Evolutionary conservation across 306 rosid genomes (phyloP), one percentile per base, ranked within the genome.

Genomic region (Fragaria vesca): DNA sequence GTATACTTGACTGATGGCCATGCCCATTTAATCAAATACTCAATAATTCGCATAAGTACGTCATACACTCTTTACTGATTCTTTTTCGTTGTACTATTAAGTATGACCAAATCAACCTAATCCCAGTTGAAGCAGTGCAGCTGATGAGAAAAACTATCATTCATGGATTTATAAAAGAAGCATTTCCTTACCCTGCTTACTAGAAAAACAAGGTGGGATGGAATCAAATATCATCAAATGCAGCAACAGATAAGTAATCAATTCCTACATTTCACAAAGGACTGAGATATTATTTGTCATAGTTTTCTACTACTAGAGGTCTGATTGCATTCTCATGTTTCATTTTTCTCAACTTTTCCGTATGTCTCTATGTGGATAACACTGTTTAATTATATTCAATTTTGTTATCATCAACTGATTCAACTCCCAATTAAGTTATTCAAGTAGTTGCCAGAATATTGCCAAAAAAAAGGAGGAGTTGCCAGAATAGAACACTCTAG

Each of bases 231-330:
- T 88, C 87, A 74, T 76, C 88, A 61, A 20, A 82, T 60, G 91
- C 91, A 81, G 91, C 89, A 85, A 71, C 91, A 2, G 89, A 88
- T 40, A 88, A 74, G 85, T 88, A 88, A 83, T 88, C 91, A 62
- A 85, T 73, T 62, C 91, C 89, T 88, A 68, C 63, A 84, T 62
- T 79, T 26, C 43, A 74, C 1, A 38, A 24, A 7, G 60, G 38
- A 26, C 21, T 32, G 2, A 2, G 34, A 32, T 32, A 32, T 32
- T 32, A 32, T 32, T 32, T 32, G 34, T 32, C 34, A 32, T 32
- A 32, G 34, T 32, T 32, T 32, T 32, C 34, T 32, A 32, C 34
- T 32, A 32, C 4, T 32, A 32, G 34, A 32, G 34, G 3, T 32
- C 3, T 32, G 4, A 32, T 32, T 32, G 34, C 34, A 32, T 2